Conservation (phyloP, 768 basidiomycete species). For the Psilocybe azurescens region DNA sequence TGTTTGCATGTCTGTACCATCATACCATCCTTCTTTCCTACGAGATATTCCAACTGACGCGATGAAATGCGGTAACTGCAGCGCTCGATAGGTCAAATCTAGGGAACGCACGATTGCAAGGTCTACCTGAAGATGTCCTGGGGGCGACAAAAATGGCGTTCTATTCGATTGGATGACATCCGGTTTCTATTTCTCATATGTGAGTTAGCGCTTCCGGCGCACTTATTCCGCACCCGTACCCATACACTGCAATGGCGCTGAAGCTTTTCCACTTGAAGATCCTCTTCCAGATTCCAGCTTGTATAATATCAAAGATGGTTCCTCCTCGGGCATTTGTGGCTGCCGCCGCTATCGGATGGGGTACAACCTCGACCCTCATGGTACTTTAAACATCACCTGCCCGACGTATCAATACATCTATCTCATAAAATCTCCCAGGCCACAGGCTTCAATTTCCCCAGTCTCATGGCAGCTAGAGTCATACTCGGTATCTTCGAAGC, state of each 20-base stretch:
- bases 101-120: slow-evolving; percentile 81
- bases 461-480: slow-evolving; percentile 61
- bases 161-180: slow-evolving; percentile 84
- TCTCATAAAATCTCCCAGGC: slow-evolving; percentile 43
- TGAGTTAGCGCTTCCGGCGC: slow-evolving; percentile 31
- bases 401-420: not conserved
- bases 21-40: not conserved
- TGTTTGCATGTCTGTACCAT: slow-evolving; percentile 70
- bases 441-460: slow-evolving; percentile 61
- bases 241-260: not conserved
- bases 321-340: slow-evolving; percentile 75
- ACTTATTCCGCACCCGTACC: not conserved
- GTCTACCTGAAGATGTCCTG: slow-evolving; percentile 66
- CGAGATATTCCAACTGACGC: not conserved
- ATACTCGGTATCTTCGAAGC: slow-evolving; percentile 81
- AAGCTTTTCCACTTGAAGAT: slow-evolving; percentile 47
- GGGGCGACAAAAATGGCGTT: slow-evolving; percentile 69
- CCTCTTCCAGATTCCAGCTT: slow-evolving; percentile 70
- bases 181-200: slow-evolving; percentile 82
- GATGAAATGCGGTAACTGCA: slow-evolving; percentile 18
- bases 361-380: slow-evolving; percentile 74
- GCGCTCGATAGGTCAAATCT: slow-evolving; percentile 80
- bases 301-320: slow-evolving; percentile 67
- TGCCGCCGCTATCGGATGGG: slow-evolving; percentile 72
- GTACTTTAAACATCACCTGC: slow-evolving; percentile 35